Base-by-base conservation (phyloP, 148 eudicot genomes). In the Fagopyrum esculentum region DNA sequence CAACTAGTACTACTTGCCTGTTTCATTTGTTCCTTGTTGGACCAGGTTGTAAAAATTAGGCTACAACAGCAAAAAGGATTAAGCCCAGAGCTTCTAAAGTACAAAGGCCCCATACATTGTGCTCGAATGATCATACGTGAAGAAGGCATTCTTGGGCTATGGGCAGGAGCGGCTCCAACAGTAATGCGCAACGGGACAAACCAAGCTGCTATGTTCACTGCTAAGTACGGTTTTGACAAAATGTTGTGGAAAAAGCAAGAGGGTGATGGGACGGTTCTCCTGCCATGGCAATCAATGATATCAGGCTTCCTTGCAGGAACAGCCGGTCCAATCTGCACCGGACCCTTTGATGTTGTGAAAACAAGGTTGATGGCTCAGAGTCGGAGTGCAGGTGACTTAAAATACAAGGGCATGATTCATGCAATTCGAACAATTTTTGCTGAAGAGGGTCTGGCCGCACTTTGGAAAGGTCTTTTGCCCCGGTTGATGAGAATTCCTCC, bases 401-500 rank as follows among this genome's bases (percentile, higher is more conserved):
- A 92, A 83, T 94, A 94, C 84, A 89, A 57, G 72, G 98, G 98
- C 56, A 90, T 94, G 97, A 51, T 94, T 70, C 97, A 92, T 74
- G 92, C 96, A 0, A 94, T 94, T 74, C 61, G 60, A 66, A 91
- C 89, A 9, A 94, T 94, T 66, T 86, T 86, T 76, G 82, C 78
- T 0, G 98, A 94, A 76, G 98, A 94, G 84, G 98, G 98, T 69
- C 70, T 94, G 71, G 82, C 75, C 48, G 90, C 97, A 6, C 75
- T 94, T 79, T 94, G 98, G 98, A 94, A 82, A 80, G 98, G 98
- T 35, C 83, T 94, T 52, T 77, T 94, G 72, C 98, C 98, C 0
- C 78, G 98, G 80, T 84, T 94, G 13, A 91, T 92, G 98, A 86
- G 98, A 86, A 94, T 94, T 69, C 98, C 98, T 9, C 98, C 98